These are phyloP conservation scores for Hymenoscyphus repandus DNA, from an alignment of 2,329 filamentous ascomycete genomes.

Conservation along the genomic window DNA sequence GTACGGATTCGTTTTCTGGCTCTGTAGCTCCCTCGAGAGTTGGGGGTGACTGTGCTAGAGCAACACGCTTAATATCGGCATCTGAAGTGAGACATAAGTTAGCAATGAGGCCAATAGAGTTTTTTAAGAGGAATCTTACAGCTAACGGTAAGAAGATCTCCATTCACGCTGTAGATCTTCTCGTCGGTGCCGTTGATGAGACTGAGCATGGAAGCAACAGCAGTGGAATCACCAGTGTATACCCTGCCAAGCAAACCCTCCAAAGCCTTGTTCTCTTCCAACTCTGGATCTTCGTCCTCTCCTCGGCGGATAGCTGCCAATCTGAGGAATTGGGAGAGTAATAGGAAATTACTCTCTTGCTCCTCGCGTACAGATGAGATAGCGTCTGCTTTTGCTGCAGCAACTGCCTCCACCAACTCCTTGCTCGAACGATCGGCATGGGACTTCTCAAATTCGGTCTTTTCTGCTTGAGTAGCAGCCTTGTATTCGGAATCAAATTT, in stretches of 20 bases:
- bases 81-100: constrained; percentile 37
- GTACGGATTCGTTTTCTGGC: constrained; percentile 30
- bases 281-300: constrained; percentile 56
- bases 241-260: constrained; percentile 75
- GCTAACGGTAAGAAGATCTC: constrained; percentile 61
- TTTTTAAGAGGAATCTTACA: constrained; percentile 48
- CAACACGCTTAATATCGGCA: constrained; percentile 52
- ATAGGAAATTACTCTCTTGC: constrained; percentile 60
- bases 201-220: constrained; percentile 70
- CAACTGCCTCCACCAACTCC: constrained; percentile 42
- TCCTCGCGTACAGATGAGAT: constrained; percentile 49
- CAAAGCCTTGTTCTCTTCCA: constrained; percentile 73
- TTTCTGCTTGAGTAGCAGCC: constrained; percentile 50
- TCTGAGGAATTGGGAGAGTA: constrained; percentile 74
- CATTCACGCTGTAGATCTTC: constrained; percentile 57
- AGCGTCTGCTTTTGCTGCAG: constrained; percentile 44
- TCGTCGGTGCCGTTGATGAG: constrained; percentile 69
- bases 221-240: constrained; percentile 71
- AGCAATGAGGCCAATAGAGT: constrained; percentile 2
- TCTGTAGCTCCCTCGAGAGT: constrained; percentile 29
- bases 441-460: constrained; percentile 55
- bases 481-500: constrained; percentile 72
- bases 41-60: constrained; percentile 47
- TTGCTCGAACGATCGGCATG: constrained; percentile 44
- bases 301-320: constrained; percentile 71